Base-by-base conservation (phyloP, 495 filamentous ascomycete species). In the Xylaria intraflava region DNA sequence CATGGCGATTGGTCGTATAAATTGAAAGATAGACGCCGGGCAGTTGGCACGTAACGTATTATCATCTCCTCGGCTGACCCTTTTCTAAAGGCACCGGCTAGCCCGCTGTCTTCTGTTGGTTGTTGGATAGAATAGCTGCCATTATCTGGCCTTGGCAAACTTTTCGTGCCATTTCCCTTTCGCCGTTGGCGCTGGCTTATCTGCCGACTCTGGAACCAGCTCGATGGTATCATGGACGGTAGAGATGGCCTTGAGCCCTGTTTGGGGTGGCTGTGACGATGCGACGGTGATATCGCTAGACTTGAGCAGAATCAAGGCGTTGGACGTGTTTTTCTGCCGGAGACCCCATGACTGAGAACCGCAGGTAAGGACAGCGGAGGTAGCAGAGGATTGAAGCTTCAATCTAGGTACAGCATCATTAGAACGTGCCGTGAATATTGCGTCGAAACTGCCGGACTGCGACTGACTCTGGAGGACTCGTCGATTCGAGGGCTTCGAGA, bases 261-360 rank as follows among this genome's bases (percentile, higher is more conserved):
- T 49, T 16, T 67, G 60, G n/a, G 79, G 62, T 6, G 67, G 62
- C 12, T 61, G 56, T 26, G 40, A 42, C 33, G 62, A 53, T 7
- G 54, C 43, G 39, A 35, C 35, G 42, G 46, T 53, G 16, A 50
- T 42, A 14, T 54, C 55, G 5, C 58, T 65, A 17, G 88, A 78
- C 26, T 74, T 67, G 24, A 89, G 73, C 7, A 95, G 64, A 67
- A 89, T 86, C 31, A 95, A 71, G 6, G 86, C 85, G 65, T 96
- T 96, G 14, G 90, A 95, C 0, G 90, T 92, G 62, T 92, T 89
- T 56, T 95, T 90, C 68, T 95, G 89, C 17, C 88, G 88, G 46
- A 95, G 75, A 27, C 82, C 82, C 74, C 85, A 96, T 17, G 85
- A 91, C 64, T 82, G 75, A 14, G 74, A 70, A 2, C 78, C 67